Base-by-base conservation (phyloP, 179 eudicot genomes). In the Heliamphora pulchella region DNA sequence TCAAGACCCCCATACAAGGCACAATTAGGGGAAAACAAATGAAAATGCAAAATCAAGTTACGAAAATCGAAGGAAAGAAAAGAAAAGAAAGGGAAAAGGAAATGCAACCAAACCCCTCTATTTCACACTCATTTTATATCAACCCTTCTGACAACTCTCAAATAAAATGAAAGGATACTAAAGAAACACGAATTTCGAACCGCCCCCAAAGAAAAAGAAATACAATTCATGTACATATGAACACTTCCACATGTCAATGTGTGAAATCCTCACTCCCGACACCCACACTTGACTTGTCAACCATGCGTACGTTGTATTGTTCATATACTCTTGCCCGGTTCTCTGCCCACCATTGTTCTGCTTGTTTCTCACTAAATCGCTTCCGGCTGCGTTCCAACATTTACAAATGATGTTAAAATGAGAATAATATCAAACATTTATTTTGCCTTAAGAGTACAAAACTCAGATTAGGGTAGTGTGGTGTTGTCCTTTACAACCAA, bases 271-370 rank as follows among this genome's bases (percentile, higher is more conserved):
- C 94, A 76, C 90, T 87, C 9, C 81, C 95, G 66, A 85, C 87
- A 14, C 97, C 98, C 63, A 90, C 86, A 77, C 89, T 90, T 5
- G 97, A 91, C 84, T 92, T 95, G 85, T 93, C 98, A 65, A 83
- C 83, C 86, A 86, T 82, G 11, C 93, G 91, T 14, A 95, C 95
- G 82, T 95, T 93, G 87, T 95, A 91, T 31, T 80, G 89, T 82
- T 93, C 94, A 59, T 93, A 92, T 15, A 93, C 98, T 86, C 95
- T 91, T 78, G 85, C 89, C 53, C 98, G 90, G 78, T 95, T 95
- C 88, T 93, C 97, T 61, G 97, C 86, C 98, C 98, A 95, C 98
- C 98, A 95, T 71, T 89, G 91, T 80, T 95, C 98, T 77, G 98
- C 98, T 91, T 95, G 97, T 78, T 93, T 91, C 87, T 95, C 98